These are phyloP conservation scores for Didymella arachidicola DNA, from an alignment of 2,329 filamentous ascomycete species.

Conservation along the genomic window DNA sequence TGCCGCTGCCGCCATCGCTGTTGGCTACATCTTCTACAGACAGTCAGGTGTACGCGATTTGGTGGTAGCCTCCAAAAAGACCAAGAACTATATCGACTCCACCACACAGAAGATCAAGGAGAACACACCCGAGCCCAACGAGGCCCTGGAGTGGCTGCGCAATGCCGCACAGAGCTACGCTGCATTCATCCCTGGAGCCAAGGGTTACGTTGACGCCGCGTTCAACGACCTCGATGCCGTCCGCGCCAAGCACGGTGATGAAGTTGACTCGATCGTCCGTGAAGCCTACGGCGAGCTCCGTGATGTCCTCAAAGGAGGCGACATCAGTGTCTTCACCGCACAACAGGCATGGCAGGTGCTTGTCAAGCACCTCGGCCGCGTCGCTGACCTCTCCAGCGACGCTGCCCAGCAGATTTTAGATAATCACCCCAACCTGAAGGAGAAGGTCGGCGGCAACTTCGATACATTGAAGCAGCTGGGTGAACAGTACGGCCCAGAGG, in stretches of 20 bases:
- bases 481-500: constrained; percentile 75
- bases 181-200: constrained; percentile 74
- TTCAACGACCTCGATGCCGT: constrained; percentile 77
- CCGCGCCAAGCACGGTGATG: constrained; percentile 70
- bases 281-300: constrained; percentile 74
- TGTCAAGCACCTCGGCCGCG: constrained; percentile 65
- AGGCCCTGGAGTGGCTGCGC: constrained; percentile 71
- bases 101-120: constrained; percentile 68
- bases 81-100: constrained; percentile 67
- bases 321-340: constrained; percentile 68
- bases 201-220: constrained; percentile 70
- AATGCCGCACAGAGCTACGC: constrained; percentile 73
- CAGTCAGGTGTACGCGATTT: constrained; percentile 61
- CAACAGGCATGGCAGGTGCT: constrained; percentile 69
- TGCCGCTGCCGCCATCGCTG: constrained; percentile 56
- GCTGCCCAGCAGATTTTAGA: constrained; percentile 70
- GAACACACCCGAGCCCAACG: constrained; percentile 69
- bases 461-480: constrained; percentile 74
- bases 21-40: constrained; percentile 62
- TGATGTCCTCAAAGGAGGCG: constrained; percentile 66
- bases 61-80: constrained; percentile 61
- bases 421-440: constrained; percentile 76
- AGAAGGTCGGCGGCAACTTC: constrained; percentile 73
- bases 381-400: constrained; percentile 69
- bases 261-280: constrained; percentile 72